phyloP scores from a whole-genome alignment of 805 yeast species.

The Saturnispora kantuleensis region DNA sequence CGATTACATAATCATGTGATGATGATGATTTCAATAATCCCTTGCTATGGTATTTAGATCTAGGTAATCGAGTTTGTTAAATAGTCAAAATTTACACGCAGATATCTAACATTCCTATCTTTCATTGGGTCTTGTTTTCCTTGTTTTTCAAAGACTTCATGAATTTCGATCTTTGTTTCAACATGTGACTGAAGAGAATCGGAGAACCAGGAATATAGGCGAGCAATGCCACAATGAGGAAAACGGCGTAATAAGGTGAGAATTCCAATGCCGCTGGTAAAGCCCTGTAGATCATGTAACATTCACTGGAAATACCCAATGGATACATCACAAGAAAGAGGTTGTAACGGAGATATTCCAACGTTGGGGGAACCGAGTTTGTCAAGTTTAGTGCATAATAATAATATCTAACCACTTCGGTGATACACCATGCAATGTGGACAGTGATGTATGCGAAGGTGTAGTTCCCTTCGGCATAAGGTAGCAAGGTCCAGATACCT shows the following conservation, averaged over 20 bases:
- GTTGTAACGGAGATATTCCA: conserved; percentile 73
- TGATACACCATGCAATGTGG: conserved; percentile 79
- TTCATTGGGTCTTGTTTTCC: no score
- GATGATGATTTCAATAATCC: no score
- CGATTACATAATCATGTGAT: no score
- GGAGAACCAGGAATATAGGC: conserved; percentile 84
- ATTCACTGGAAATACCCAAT: conserved; percentile 82
- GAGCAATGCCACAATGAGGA: conserved; percentile 46
- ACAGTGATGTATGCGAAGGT: conserved; percentile 58
- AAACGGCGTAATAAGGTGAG: conserved; percentile 36
- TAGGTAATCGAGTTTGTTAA: no score
- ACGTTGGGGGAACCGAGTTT: conserved; percentile 44
- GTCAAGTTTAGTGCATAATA: conserved; percentile 69
- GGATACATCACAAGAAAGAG: conserved; percentile 81
- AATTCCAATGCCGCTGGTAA: conserved; percentile 47
- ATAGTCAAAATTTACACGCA: no score
- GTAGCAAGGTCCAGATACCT: conserved; percentile 72
- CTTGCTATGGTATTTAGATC: neutral
- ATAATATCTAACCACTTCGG: conserved; percentile 86
- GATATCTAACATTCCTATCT: no score
- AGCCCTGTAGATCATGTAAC: conserved; percentile 57
- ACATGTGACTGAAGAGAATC: conserved; percentile 77
- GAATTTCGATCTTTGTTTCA: conserved; percentile 75
- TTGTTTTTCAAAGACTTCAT: conserved; percentile 27
- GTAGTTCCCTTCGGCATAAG: conserved; percentile 54